phyloP scores from a whole-genome alignment of 805 yeast species.

The Candida odintsovae region DNA sequence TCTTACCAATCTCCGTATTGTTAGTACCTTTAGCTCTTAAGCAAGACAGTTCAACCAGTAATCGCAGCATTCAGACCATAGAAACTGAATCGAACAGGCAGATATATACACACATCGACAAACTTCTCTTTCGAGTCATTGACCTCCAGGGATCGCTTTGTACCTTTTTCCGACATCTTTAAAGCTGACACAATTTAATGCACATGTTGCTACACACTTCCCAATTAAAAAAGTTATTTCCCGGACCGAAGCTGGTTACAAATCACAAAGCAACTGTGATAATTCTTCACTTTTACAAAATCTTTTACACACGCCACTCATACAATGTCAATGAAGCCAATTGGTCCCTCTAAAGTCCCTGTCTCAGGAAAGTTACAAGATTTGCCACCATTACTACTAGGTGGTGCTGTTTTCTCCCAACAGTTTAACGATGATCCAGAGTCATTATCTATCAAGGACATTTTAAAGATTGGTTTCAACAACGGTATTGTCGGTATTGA shows the following conservation, averaged over 20 bases:
- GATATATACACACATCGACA: constrained; percentile 10
- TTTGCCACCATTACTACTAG: constrained; percentile 61
- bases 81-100: too few species aligned
- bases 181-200: not conserved
- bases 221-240: too few species aligned
- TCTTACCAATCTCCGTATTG: constrained; percentile 40
- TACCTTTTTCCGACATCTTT: not conserved
- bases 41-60: too few species aligned
- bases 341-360: constrained; percentile 14
- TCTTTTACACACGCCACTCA: too few species aligned
- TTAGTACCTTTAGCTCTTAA: not conserved
- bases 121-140: constrained; percentile 5
- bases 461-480: constrained; percentile 54
- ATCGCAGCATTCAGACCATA: too few species aligned
- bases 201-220: too few species aligned
- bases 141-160: not conserved
- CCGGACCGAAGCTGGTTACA: too few species aligned
- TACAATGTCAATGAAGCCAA: constrained; percentile 9
- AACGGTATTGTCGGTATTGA: constrained; percentile 75
- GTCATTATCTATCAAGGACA: constrained; percentile 47
- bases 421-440: constrained; percentile 73
- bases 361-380: constrained; percentile 23
- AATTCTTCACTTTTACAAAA: too few species aligned
- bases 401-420: constrained; percentile 84
- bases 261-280: not conserved